Evolutionary conservation across 176 grass and related monocot species (phyloP).

Genomic region (Themeda triandra): DNA sequence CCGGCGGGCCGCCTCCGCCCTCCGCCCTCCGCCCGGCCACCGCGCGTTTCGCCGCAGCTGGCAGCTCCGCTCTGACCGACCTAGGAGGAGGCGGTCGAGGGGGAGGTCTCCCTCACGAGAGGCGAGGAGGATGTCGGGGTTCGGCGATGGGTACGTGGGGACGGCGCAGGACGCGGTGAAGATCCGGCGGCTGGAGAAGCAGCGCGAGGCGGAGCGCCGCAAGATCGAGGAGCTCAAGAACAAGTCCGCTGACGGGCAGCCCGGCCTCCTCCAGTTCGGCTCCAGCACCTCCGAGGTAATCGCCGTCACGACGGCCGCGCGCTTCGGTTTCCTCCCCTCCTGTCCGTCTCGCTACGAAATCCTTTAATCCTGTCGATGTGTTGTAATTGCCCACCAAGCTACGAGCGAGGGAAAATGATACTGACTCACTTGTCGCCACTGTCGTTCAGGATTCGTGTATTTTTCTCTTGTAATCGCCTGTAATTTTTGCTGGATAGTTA

Average conservation of each 20-base stretch:
- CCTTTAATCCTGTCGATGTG: neutral
- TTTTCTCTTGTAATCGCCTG: too few species aligned
- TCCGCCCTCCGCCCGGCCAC: neutral
- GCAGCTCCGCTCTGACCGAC: neutral
- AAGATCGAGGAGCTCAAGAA: conserved; percentile 94
- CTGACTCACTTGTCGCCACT: too few species aligned
- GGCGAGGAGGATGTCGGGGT: conserved; percentile 61
- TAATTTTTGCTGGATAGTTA: neutral
- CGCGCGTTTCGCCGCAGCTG: neutral
- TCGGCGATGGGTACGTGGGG: conserved; percentile 94
- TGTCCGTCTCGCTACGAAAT: neutral
- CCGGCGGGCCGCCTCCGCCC: neutral
- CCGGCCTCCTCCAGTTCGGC: conserved; percentile 97
- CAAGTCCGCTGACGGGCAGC: conserved; percentile 73
- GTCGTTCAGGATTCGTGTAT: too few species aligned
- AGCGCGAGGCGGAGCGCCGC: conserved; percentile 90
- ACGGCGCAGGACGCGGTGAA: conserved; percentile 89
- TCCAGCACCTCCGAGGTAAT: conserved; percentile 96
- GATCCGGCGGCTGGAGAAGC: conserved; percentile 98
- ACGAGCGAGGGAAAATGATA: neutral
- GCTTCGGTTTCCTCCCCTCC: neutral
- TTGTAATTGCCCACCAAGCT: neutral
- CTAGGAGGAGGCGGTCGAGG: neutral
- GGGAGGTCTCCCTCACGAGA: neutral
- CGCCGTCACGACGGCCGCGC: neutral